A percentile compares a stretch with the other conserved stretches of the same genome.
Evolutionary conservation across 805 yeast species (phyloP).

Genomic region (Ogataea zsoltii): DNA sequence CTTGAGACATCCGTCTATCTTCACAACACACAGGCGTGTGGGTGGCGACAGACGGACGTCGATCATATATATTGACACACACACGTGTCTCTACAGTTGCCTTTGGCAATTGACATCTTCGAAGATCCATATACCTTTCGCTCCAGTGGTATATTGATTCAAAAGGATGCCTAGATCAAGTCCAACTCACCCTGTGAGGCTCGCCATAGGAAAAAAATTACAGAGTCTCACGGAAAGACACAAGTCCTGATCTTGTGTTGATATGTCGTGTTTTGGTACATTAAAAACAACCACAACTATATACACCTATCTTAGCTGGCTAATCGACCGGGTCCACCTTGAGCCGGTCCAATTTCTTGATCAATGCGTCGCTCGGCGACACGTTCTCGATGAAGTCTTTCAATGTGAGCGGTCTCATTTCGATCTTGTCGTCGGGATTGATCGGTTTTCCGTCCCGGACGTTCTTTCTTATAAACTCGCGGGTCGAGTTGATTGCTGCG

Average conservation of each 20-base stretch:
- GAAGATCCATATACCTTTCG: conserved; percentile 45
- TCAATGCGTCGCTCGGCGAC: conserved; percentile 31
- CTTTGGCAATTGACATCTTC: conserved; percentile 42
- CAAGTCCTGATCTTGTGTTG: conserved; percentile 4
- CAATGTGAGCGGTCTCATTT: conserved; percentile 63
- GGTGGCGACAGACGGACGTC: conserved; percentile 2
- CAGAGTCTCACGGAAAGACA: conserved; percentile 5
- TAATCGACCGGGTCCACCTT: conserved; percentile 24
- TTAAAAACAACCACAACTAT: not conserved
- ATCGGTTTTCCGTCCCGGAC: conserved; percentile 42
- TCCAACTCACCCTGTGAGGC: conserved; percentile 8
- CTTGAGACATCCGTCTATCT: not conserved
- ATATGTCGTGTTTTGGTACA: conserved; percentile 18
- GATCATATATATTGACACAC: too few species aligned
- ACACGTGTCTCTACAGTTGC: too few species aligned
- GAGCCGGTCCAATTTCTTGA: conserved; percentile 22
- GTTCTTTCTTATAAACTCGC: conserved; percentile 73
- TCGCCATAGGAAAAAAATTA: conserved; percentile 9
- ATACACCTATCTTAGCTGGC: conserved; percentile 1
- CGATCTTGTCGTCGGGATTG: conserved; percentile 37
- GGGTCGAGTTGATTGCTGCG: conserved; percentile 86
- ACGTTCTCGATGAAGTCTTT: conserved; percentile 56
- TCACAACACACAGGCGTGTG: conserved; percentile 2
- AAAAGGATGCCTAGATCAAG: conserved; percentile 48
- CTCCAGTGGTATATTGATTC: conserved; percentile 45